Evolutionary conservation across 305 asterid species (phyloP), one percentile per base, ranked within the genome.

Genomic region (Rubia balearica): DNA sequence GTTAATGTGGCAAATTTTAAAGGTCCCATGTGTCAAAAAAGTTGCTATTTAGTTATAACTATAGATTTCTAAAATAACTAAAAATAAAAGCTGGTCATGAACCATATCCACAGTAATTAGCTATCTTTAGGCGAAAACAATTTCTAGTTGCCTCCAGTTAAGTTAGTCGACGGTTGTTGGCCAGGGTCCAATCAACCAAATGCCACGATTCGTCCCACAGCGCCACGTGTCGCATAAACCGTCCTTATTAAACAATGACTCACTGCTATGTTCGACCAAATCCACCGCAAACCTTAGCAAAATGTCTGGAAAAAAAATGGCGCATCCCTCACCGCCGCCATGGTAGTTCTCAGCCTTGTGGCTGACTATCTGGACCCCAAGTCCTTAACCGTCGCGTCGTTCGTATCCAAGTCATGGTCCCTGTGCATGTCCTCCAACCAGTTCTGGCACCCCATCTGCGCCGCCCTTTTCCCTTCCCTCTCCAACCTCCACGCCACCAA

Each of bases 401-500:
- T 90, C 63, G 97, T 89, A 0, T 77, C 86, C 83, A 88, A 84
- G 75, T 78, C 89, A 0, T 92, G 98, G 98, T 80, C 78, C 46
- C 38, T 21, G 13, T 69, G 85, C 73, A 73, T 89, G 88, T 84
- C 92, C 19, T 77, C 87, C 65, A 91, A 92, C 85, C 87, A 88
- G 83, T 75, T 90, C 45, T 92, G 97, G 98, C 83, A 76, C 1
- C 88, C 88, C 62, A 68, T 90, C 22, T 87, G 93, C 84, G 43
- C 84, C 71, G 40, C 83, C 65, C 5, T 77, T 64, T 92, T 75
- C 62, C 95, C 93, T 53, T 84, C 96, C 71, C 88, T 92, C 69
- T 76, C 76, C 79, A 78, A 77, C 76, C 95, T 90, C 82, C 88
- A 60, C 61, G 30, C 62, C 53, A 64, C 83, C 72, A 22, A 73